Evolutionary conservation across 2,329 filamentous ascomycete genomes (phyloP).

Genomic region (Epichloe typhina): DNA sequence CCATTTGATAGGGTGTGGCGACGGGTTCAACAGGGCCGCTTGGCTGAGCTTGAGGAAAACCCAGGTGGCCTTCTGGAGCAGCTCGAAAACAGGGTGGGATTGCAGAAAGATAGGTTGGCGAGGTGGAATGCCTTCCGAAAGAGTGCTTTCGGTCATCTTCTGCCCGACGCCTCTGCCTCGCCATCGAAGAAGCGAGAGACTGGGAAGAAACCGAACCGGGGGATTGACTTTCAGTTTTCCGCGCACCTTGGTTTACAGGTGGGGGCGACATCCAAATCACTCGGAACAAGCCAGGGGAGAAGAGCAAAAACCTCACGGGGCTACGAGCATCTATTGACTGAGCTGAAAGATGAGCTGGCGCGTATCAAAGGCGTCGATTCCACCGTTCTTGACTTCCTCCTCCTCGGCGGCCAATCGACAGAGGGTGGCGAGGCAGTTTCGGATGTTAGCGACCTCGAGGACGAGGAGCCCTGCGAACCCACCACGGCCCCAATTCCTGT

Average conservation of each 20-base stretch:
- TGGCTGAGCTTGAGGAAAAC: conserved; percentile 41
- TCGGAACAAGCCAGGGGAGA: conserved; percentile 14
- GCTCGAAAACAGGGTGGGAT: conserved; percentile 52
- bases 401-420: conserved; percentile 6
- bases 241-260: conserved; percentile 36
- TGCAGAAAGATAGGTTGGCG: conserved; percentile 54
- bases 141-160: conserved; percentile 26
- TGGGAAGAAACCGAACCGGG: conserved; percentile 14
- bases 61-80: conserved; percentile 50
- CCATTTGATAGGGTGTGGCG: conserved; percentile 62
- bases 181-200: conserved; percentile 12
- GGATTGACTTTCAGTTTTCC: conserved; percentile 41
- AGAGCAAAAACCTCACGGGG: conserved; percentile 21
- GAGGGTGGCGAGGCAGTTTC: conserved; percentile 20
- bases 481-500: conserved; percentile 10
- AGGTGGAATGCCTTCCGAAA: conserved; percentile 61
- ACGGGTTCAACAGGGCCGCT: conserved; percentile 45
- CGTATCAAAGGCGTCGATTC: conserved; percentile 12
- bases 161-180: conserved; percentile 9
- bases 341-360: conserved; percentile 28
- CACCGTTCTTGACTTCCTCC: conserved; percentile 8
- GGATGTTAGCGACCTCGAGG: conserved; percentile 41
- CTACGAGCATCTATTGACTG: conserved; percentile 30
- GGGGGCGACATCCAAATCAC: conserved; percentile 15
- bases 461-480: conserved; percentile 19